phyloP scores from a whole-genome alignment of 768 basidiomycete species.

The Phylloporus rhodoxanthus region DNA sequence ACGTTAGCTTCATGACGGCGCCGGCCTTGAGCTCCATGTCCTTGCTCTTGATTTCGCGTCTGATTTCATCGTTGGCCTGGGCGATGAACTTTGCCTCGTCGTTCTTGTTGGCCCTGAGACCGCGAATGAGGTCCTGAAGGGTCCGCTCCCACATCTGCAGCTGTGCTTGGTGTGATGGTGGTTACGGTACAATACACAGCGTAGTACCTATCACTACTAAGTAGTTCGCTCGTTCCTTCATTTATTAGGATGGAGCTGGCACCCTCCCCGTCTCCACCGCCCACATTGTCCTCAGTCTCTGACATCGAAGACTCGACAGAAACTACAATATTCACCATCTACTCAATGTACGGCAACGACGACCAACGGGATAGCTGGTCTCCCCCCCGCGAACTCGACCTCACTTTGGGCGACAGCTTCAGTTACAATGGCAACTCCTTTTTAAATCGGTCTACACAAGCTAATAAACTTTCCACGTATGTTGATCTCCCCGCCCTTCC shows the following conservation, averaged over 20 bases:
- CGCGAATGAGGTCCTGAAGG: constrained; percentile 91
- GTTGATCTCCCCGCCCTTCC: constrained; percentile 23
- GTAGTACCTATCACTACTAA: background rate
- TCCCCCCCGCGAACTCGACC: constrained; percentile 35
- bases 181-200: background rate
- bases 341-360: constrained; percentile 80
- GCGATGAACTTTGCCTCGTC: constrained; percentile 90
- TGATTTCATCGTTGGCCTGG: constrained; percentile 90
- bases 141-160: constrained; percentile 89
- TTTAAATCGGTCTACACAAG: constrained; percentile 20
- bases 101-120: constrained; percentile 90
- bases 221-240: background rate
- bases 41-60: constrained; percentile 82
- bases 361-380: constrained; percentile 43
- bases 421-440: constrained; percentile 31
- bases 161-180: background rate
- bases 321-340: constrained; percentile 76
- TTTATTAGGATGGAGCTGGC: constrained; percentile 43
- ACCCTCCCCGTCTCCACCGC: constrained; percentile 32
- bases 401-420: constrained; percentile 30
- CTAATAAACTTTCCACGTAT: constrained; percentile 23
- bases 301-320: constrained; percentile 47
- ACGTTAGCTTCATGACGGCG: constrained; percentile 92
- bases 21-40: constrained; percentile 97
- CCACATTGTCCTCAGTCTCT: constrained; percentile 27